Percentiles rank a stretch among this genome's conserved stretches.
Conservation (phyloP, 495 filamentous ascomycete genomes). For the Parachaetomium inaequale region DNA sequence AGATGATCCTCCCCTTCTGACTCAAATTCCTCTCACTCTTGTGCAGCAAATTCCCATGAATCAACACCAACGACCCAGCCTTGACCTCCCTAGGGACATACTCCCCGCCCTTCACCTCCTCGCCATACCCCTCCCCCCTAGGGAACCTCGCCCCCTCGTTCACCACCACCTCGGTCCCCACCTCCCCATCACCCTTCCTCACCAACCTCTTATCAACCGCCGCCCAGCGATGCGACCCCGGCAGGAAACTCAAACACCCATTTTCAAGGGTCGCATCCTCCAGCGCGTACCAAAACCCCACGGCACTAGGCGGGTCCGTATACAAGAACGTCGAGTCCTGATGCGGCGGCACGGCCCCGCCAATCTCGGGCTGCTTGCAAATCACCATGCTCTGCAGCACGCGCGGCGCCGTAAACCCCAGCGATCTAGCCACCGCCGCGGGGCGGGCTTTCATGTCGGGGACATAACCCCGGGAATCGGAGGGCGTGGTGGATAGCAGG, state of each 20-base stretch:
- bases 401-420: constrained; percentile 70
- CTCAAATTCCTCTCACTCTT: constrained; percentile 93
- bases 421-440: constrained; percentile 61
- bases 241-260: constrained; percentile 80
- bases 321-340: constrained; percentile 93
- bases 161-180: constrained; percentile 51
- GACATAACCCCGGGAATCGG: no score
- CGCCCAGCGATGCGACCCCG: constrained; percentile 68
- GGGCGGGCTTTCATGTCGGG: no score
- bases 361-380: constrained; percentile 96
- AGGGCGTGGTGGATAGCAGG: constrained; percentile 35
- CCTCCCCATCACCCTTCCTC: constrained; percentile 42
- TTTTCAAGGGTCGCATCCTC: constrained; percentile 85
- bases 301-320: constrained; percentile 82
- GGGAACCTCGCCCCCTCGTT: constrained; percentile 45
- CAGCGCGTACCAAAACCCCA: constrained; percentile 93
- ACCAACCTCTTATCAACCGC: constrained; percentile 70
- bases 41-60: constrained; percentile 94
- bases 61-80: constrained; percentile 84
- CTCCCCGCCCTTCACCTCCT: constrained; percentile 40
- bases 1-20: constrained; percentile 81
- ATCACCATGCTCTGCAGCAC: constrained; percentile 93
- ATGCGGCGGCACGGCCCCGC: constrained; percentile 79
- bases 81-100: constrained; percentile 76
- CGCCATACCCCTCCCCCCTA: constrained; percentile 40